A percentile compares a stretch with the other conserved stretches of the same genome.
phyloP scores from a whole-genome alignment of 2,329 filamentous ascomycete genomes.

The Aspergillus fumigatiaffinis region DNA sequence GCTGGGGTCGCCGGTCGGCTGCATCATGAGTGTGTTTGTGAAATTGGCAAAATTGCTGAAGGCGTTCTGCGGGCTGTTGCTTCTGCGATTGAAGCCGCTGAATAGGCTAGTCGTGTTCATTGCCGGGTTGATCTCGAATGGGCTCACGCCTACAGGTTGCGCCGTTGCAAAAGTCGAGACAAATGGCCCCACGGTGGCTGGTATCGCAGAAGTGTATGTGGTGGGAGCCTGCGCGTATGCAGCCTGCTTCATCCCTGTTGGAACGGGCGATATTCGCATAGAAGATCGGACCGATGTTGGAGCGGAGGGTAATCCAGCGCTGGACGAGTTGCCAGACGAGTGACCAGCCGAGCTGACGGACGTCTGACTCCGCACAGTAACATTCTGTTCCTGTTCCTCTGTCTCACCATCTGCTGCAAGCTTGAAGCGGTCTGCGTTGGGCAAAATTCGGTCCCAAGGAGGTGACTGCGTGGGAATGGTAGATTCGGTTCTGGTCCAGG shows the following conservation, averaged over 20 bases:
- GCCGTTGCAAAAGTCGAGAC: neutral
- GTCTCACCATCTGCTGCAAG: neutral
- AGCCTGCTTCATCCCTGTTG: neutral
- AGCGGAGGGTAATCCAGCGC: neutral
- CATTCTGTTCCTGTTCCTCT: neutral
- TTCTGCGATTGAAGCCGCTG: neutral
- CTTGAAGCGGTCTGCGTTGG: conserved; percentile 2
- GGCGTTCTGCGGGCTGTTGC: neutral
- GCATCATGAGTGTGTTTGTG: neutral
- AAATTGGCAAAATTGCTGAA: neutral
- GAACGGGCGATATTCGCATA: neutral
- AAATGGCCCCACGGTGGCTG: neutral
- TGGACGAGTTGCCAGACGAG: neutral
- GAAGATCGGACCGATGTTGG: neutral
- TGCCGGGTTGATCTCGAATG: neutral
- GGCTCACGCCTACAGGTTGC: neutral
- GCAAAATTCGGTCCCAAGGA: conserved; percentile 3
- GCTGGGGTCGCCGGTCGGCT: neutral
- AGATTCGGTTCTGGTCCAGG: conserved; percentile 2
- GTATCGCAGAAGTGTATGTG: neutral
- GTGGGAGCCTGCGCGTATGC: neutral
- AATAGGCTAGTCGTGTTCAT: neutral
- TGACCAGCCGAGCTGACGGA: neutral
- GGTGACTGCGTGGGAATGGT: neutral
- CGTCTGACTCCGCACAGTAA: neutral